Percentiles rank a stretch among this genome's conserved stretches.
Evolutionary conservation across 352 stramenopile genomes (phyloP).

Genomic region (Phytopythium oedochilum): DNA sequence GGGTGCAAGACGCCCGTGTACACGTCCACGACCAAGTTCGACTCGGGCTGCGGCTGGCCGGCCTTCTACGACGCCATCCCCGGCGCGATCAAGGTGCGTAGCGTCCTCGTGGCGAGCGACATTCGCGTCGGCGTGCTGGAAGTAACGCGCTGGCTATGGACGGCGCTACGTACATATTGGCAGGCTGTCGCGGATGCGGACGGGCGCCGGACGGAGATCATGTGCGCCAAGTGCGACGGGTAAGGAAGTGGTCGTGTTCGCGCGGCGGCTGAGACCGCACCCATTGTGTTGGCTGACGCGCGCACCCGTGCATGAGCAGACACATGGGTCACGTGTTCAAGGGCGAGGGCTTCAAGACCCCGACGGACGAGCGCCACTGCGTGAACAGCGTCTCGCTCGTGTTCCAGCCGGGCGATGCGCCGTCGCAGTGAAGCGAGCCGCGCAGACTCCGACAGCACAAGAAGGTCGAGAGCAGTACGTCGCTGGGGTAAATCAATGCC

Average conservation of each 20-base stretch:
- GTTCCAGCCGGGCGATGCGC: constrained; percentile 68
- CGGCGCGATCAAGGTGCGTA: constrained; percentile 73
- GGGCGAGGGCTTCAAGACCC: constrained; percentile 83
- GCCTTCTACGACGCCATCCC: constrained; percentile 90
- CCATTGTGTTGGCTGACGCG: background rate
- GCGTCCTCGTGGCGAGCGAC: background rate
- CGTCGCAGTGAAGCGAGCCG: constrained; percentile 21
- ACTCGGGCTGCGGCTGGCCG: constrained; percentile 89
- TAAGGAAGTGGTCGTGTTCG: constrained; percentile 13
- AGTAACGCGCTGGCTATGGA: background rate
- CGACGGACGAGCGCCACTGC: constrained; percentile 87
- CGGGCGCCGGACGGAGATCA: constrained; percentile 80
- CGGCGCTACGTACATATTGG: background rate
- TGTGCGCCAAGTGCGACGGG: constrained; percentile 86
- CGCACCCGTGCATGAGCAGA: constrained; percentile 12
- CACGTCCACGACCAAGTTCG: constrained; percentile 87
- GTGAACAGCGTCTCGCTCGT: constrained; percentile 90
- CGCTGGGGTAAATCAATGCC: no score
- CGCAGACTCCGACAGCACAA: background rate
- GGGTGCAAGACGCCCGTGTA: constrained; percentile 87
- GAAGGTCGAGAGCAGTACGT: background rate
- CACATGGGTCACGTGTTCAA: constrained; percentile 92
- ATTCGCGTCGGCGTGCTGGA: background rate
- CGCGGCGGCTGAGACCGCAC: background rate
- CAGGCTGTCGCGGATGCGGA: constrained; percentile 66